Conservation (phyloP, 192 early-diverging fungal genomes). For the Dissophora globulifera region DNA sequence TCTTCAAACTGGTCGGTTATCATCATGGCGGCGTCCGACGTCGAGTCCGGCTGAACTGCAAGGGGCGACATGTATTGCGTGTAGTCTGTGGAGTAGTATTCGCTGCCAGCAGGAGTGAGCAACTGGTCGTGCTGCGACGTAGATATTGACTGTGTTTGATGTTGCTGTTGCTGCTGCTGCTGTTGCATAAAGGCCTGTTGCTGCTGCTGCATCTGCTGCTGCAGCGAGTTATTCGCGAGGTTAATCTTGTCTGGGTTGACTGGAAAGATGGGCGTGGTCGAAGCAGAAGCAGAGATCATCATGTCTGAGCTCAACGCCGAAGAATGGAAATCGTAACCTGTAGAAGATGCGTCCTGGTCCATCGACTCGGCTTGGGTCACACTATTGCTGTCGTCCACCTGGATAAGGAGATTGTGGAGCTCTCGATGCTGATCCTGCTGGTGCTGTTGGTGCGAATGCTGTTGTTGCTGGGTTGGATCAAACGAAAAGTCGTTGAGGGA, state of each 20-base stretch:
- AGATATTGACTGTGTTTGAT: slow-evolving; percentile 9
- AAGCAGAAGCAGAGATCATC: slow-evolving; percentile 30
- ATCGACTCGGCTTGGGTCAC: not conserved
- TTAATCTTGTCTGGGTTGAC: slow-evolving; percentile 35
- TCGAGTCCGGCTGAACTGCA: slow-evolving; percentile 33
- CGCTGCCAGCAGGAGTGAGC: slow-evolving; percentile 35
- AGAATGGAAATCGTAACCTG: slow-evolving; percentile 31
- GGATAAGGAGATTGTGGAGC: slow-evolving; percentile 28
- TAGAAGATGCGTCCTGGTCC: not conserved
- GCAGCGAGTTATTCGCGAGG: not conserved
- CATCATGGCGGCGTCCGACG: slow-evolving; percentile 35
- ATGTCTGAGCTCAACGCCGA: slow-evolving; percentile 24
- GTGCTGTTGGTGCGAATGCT: slow-evolving; percentile 14
- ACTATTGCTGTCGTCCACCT: slow-evolving; percentile 13
- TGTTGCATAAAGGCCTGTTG: slow-evolving; percentile 28
- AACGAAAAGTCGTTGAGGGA: slow-evolving; percentile 41
- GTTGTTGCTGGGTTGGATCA: slow-evolving; percentile 25
- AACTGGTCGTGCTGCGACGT: slow-evolving; percentile 34
- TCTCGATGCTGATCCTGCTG: slow-evolving; percentile 24
- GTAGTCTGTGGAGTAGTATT: slow-evolving; percentile 39
- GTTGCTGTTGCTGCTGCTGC: slow-evolving; percentile 33
- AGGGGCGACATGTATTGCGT: slow-evolving; percentile 50
- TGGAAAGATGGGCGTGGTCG: slow-evolving; percentile 42
- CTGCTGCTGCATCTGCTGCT: slow-evolving; percentile 29
- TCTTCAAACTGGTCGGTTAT: slow-evolving; percentile 50